A percentile compares a stretch with the other conserved stretches of the same genome.
These are phyloP conservation scores for Syzygium aromaticum DNA, from an alignment of 345 rosid species.

Conservation along the genomic window DNA sequence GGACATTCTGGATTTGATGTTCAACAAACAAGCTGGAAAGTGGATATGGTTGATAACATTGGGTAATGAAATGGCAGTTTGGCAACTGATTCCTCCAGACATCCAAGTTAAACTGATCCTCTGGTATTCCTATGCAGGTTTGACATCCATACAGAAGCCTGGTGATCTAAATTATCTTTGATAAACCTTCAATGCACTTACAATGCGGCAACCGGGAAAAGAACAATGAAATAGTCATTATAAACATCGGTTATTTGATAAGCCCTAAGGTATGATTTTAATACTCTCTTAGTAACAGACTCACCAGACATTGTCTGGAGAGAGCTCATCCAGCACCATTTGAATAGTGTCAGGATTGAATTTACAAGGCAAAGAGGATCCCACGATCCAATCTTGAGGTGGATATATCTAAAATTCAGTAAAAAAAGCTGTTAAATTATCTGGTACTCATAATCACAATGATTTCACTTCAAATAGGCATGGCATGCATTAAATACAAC, in stretches of 20 bases:
- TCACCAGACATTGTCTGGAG: conserved; percentile 60
- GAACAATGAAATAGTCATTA: neutral
- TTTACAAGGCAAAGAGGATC: conserved; percentile 59
- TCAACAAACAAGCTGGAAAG: neutral
- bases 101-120: neutral
- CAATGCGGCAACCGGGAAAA: neutral
- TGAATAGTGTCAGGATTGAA: conserved; percentile 53
- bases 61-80: neutral
- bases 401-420: conserved; percentile 46
- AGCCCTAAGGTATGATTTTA: neutral
- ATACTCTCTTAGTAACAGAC: conserved; percentile 2
- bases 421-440: neutral
- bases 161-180: neutral
- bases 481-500: neutral
- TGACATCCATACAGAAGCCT: neutral
- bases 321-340: conserved; percentile 53
- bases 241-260: neutral
- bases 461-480: neutral
- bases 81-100: neutral
- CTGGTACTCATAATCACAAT: neutral
- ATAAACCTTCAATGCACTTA: neutral
- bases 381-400: conserved; percentile 77
- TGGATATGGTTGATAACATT: neutral
- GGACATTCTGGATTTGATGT: neutral
- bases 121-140: neutral